Evolutionary conservation across 2,329 filamentous ascomycete genomes (phyloP).

Genomic region (Pseudogymnoascus verrucosus): DNA sequence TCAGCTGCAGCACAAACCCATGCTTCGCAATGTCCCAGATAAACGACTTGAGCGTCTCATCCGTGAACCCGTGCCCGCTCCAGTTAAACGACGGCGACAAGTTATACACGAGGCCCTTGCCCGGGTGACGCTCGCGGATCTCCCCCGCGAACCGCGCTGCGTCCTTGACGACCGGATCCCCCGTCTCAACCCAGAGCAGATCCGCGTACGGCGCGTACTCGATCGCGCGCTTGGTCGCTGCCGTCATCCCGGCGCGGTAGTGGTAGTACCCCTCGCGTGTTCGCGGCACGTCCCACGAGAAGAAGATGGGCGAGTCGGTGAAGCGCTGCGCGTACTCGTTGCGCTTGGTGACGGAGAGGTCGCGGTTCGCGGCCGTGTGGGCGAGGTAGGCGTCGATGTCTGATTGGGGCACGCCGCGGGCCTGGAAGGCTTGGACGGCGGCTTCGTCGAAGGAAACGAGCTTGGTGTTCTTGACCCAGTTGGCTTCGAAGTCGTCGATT

Average conservation of each 20-base stretch:
- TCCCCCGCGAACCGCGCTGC: conserved; percentile 67
- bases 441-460: conserved; percentile 91
- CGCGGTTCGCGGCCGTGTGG: conserved; percentile 53
- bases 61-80: conserved; percentile 88
- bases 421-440: conserved; percentile 63
- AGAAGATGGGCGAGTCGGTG: conserved; percentile 60
- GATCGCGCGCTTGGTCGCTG: conserved; percentile 87
- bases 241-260: conserved; percentile 72
- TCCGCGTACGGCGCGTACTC: conserved; percentile 90
- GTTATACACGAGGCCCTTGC: conserved; percentile 93
- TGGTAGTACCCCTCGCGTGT: conserved; percentile 94
- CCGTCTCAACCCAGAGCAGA: conserved; percentile 95
- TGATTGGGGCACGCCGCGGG: conserved; percentile 54
- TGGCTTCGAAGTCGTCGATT: conserved; percentile 76
- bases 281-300: conserved; percentile 85
- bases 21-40: conserved; percentile 94
- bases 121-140: conserved; percentile 61
- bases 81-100: conserved; percentile 96
- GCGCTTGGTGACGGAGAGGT: conserved; percentile 72
- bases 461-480: conserved; percentile 80
- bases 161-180: conserved; percentile 73
- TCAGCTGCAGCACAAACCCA: conserved; percentile 65
- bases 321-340: conserved; percentile 62
- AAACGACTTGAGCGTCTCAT: conserved; percentile 76
- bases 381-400: conserved; percentile 60